These are phyloP conservation scores for Fusarium stilboides DNA, from an alignment of 2,329 filamentous ascomycete genomes.

Conservation along the genomic window DNA sequence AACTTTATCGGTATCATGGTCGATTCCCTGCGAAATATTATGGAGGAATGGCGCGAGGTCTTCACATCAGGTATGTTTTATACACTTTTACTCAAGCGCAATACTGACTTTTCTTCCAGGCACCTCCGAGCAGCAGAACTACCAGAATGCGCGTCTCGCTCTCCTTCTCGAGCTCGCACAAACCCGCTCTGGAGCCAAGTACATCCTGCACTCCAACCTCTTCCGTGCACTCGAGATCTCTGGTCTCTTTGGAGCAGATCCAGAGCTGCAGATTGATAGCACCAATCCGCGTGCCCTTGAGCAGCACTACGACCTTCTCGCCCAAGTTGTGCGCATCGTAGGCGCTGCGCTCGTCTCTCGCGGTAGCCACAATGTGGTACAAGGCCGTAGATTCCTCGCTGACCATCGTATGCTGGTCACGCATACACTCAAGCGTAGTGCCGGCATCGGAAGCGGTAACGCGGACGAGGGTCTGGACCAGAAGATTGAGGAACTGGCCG, in stretches of 20 bases:
- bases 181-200: conserved; percentile 85
- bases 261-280: conserved; percentile 88
- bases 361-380: conserved; percentile 85
- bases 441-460: conserved; percentile 75
- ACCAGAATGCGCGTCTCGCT: conserved; percentile 80
- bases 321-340: conserved; percentile 85
- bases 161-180: conserved; percentile 89
- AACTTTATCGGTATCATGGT: conserved; percentile 94
- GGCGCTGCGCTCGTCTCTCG: conserved; percentile 85
- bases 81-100: neutral
- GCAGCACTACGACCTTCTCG: conserved; percentile 87
- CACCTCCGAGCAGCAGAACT: conserved; percentile 63
- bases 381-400: conserved; percentile 83
- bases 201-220: conserved; percentile 90
- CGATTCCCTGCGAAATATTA: conserved; percentile 85
- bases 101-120: conserved; percentile 50
- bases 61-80: conserved; percentile 67
- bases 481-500: conserved; percentile 82
- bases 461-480: conserved; percentile 65
- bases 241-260: conserved; percentile 89
- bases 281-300: conserved; percentile 79
- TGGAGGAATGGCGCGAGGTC: conserved; percentile 77
- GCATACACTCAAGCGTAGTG: conserved; percentile 90
- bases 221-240: conserved; percentile 86
- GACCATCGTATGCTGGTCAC: conserved; percentile 89